A percentile compares a stretch with the other conserved stretches of the same genome.
phyloP scores from a whole-genome alignment of 495 filamentous ascomycete genomes.

The Melanomma pulvis-pyrius region DNA sequence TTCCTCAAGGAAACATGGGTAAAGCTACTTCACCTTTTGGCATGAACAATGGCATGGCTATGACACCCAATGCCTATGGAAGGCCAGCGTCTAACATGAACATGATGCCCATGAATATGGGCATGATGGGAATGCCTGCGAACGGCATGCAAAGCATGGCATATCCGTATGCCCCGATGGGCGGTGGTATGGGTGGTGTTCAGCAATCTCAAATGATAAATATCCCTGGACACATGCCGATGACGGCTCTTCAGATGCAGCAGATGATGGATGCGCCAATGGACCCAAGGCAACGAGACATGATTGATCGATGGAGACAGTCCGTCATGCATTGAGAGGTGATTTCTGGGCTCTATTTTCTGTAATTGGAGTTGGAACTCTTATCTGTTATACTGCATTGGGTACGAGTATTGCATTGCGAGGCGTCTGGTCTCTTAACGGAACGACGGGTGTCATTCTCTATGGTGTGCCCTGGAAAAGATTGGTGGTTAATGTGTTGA shows the following conservation, averaged over 20 bases:
- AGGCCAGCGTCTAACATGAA: constrained; percentile 2
- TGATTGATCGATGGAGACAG: constrained; percentile 87
- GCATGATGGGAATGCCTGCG: constrained; percentile 35
- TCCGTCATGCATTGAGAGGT: not conserved
- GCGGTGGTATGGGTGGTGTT: constrained; percentile 42
- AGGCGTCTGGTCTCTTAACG: not conserved
- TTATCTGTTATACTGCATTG: constrained; percentile 3
- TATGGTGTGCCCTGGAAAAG: not conserved
- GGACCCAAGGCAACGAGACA: constrained; percentile 67
- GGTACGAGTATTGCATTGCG: constrained; percentile 6
- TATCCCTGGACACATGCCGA: constrained; percentile 21
- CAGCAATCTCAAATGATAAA: constrained; percentile 30
- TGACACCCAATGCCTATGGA: constrained; percentile 14
- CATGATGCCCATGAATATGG: constrained; percentile 39
- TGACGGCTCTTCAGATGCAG: constrained; percentile 43
- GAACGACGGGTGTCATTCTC: not conserved
- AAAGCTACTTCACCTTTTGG: constrained; percentile 5
- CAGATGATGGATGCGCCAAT: constrained; percentile 45
- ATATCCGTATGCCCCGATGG: constrained; percentile 32
- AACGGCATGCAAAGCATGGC: constrained; percentile 22
- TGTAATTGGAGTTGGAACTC: constrained; percentile 38
- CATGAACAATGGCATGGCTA: constrained; percentile 28
- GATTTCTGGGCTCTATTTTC: not conserved
- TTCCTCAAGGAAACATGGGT: constrained; percentile 25
- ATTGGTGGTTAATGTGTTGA: not conserved